phyloP scores from a whole-genome alignment of 345 rosid species.

The Gossypium anomalum region DNA sequence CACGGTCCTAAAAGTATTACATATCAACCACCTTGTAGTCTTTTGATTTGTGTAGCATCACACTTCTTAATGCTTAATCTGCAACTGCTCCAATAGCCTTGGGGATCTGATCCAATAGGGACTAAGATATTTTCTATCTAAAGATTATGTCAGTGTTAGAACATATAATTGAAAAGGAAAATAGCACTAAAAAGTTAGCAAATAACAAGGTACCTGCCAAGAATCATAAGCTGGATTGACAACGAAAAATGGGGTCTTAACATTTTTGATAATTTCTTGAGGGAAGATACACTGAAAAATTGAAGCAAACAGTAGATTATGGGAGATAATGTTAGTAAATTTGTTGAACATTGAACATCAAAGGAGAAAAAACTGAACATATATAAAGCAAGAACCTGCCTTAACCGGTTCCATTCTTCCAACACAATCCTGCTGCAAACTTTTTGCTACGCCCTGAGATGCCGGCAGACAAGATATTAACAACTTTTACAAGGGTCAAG shows the following conservation, averaged over 20 bases:
- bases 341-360: neutral
- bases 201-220: conserved; percentile 73
- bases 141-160: conserved; percentile 27
- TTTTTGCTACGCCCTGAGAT: conserved; percentile 53
- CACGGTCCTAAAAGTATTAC: neutral
- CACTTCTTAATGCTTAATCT: conserved; percentile 57
- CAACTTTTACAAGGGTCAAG: neutral
- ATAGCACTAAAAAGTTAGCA: conserved; percentile 1
- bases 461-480: neutral
- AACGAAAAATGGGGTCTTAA: conserved; percentile 65
- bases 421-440: conserved; percentile 45
- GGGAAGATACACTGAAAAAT: conserved; percentile 66
- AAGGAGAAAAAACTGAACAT: neutral
- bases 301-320: conserved; percentile 10
- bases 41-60: conserved; percentile 47
- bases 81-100: conserved; percentile 58
- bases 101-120: conserved; percentile 55
- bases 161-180: conserved; percentile 4
- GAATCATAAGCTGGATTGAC: conserved; percentile 83
- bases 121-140: conserved; percentile 71
- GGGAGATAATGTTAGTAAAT: neutral
- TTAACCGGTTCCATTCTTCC: conserved; percentile 39
- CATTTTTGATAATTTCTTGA: conserved; percentile 48
- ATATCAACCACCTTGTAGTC: conserved; percentile 52
- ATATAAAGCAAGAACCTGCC: conserved; percentile 30